Conservation (phyloP, 441 rosid species). For the Pelargonium cotyledonis region DNA sequence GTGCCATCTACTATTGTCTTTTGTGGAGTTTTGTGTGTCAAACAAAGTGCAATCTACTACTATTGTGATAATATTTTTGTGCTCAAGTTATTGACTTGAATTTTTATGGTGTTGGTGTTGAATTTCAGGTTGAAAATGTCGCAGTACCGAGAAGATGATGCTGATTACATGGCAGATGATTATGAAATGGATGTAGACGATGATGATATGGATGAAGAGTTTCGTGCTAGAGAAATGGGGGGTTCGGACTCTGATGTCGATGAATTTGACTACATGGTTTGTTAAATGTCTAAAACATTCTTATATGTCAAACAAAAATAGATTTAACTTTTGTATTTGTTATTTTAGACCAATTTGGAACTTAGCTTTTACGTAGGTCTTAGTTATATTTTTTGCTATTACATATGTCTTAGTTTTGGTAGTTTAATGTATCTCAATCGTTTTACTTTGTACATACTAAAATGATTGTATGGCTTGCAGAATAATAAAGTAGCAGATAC, state of each 20-base stretch:
- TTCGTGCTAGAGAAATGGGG: slow-evolving; percentile 36
- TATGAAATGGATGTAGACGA: slow-evolving; percentile 56
- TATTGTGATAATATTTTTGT: not conserved
- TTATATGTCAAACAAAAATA: not conserved
- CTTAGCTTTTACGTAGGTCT: slow-evolving; percentile 1
- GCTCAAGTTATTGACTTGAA: not conserved
- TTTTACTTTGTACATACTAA: not conserved
- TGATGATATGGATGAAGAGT: slow-evolving; percentile 54
- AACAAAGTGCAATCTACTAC: not conserved
- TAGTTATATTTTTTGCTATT: not conserved
- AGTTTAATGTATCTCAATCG: not conserved
- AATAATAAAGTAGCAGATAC: slow-evolving; percentile 51
- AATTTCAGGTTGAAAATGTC: slow-evolving; percentile 31
- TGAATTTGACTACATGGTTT: slow-evolving; percentile 48
- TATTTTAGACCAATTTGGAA: slow-evolving; percentile 10
- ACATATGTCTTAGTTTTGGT: not conserved
- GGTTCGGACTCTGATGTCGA: slow-evolving; percentile 63
- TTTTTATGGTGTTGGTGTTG: not conserved
- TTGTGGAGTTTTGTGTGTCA: not conserved
- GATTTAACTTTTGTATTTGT: not conserved
- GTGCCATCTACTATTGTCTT: not conserved
- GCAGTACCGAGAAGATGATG: slow-evolving; percentile 49
- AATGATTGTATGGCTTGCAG: slow-evolving; percentile 30
- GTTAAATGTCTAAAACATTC: slow-evolving; percentile 17
- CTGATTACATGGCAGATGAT: slow-evolving; percentile 52